A percentile compares a stretch with the other conserved stretches of the same genome.
These are phyloP conservation scores for Beta macrorhiza DNA, from an alignment of 179 eudicot species.

Conservation along the genomic window DNA sequence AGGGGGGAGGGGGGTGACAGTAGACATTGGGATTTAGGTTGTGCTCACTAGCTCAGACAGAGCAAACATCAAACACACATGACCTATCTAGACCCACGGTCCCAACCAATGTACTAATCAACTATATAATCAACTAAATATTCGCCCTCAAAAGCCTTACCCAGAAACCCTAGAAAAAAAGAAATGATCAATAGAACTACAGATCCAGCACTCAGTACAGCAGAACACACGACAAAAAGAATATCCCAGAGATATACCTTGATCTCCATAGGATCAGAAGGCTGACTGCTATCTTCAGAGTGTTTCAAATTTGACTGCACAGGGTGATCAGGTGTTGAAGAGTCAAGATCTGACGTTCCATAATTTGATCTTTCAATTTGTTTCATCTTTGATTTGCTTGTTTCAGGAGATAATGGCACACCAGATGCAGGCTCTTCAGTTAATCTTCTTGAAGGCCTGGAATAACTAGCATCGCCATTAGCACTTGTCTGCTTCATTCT, in stretches of 20 bases:
- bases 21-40: not conserved
- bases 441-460: slow-evolving; percentile 27
- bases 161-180: not conserved
- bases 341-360: slow-evolving; percentile 20
- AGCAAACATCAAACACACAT: not conserved
- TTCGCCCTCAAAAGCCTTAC: not conserved
- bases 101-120: not conserved
- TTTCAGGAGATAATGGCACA: slow-evolving; percentile 25
- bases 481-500: slow-evolving; percentile 23
- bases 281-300: slow-evolving; percentile 25
- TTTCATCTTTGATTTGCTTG: slow-evolving; percentile 19
- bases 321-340: not conserved
- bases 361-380: slow-evolving; percentile 18
- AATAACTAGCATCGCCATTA: slow-evolving; percentile 5
- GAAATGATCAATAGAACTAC: not conserved
- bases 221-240: not conserved
- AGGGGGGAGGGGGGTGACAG: not conserved
- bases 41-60: not conserved
- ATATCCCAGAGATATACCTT: slow-evolving; percentile 17
- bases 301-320: slow-evolving; percentile 18
- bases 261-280: slow-evolving; percentile 19
- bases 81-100: not conserved
- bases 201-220: not conserved
- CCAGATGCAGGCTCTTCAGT: slow-evolving; percentile 33
- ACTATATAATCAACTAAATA: not conserved